Conservation (phyloP, 768 basidiomycete species). For the Russula sp. region DNA sequence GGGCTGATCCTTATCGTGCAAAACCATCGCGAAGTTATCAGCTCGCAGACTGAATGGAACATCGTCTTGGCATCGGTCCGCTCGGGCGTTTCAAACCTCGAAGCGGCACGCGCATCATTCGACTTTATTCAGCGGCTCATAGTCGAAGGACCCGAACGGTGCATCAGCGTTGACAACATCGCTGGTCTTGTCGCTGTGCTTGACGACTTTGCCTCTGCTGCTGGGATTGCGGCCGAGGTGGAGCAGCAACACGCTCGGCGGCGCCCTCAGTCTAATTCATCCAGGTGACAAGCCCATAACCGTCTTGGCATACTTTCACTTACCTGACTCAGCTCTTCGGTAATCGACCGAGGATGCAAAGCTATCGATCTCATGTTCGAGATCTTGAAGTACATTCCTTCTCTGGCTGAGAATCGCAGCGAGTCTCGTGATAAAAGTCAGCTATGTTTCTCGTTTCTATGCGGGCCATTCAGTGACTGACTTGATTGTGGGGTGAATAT, state of each 20-base stretch:
- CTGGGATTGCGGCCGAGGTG: constrained; percentile 57
- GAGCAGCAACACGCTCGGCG: constrained; percentile 55
- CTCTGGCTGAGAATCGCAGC: constrained; percentile 50
- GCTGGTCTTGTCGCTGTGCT: constrained; percentile 72
- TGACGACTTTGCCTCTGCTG: constrained; percentile 81
- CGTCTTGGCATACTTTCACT: constrained; percentile 16
- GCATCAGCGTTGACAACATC: constrained; percentile 76
- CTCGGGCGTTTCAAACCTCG: constrained; percentile 79
- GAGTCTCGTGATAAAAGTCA: constrained; percentile 44
- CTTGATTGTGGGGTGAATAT: background rate
- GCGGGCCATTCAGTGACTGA: background rate
- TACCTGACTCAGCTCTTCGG: constrained; percentile 54
- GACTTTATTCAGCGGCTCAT: constrained; percentile 69
- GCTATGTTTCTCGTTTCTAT: background rate
- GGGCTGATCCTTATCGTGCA: constrained; percentile 80
- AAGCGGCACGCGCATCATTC: constrained; percentile 83
- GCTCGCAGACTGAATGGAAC: constrained; percentile 95
- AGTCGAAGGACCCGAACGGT: constrained; percentile 55
- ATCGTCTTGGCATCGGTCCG: constrained; percentile 84
- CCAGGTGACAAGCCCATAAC: constrained; percentile 45
- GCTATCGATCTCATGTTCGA: constrained; percentile 79
- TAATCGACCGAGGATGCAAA: constrained; percentile 74
- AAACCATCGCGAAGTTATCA: constrained; percentile 68
- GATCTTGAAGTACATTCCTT: constrained; percentile 62
- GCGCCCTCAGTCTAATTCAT: constrained; percentile 47